Conservation (phyloP, 306 rosid genomes). For the Clitoria ternatea region DNA sequence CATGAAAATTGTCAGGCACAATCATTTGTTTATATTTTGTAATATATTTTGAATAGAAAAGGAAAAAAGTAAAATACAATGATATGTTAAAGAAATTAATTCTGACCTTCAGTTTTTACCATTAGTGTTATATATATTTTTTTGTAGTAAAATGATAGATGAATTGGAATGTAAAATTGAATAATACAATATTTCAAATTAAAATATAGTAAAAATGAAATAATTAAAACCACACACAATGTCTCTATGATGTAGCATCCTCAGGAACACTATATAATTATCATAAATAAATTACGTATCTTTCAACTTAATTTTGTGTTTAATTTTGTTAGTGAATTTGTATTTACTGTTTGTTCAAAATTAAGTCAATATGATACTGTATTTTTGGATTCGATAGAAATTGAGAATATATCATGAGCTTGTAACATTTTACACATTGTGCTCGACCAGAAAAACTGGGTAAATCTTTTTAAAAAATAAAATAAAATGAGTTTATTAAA, state of each 20-base stretch:
- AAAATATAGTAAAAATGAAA: background rate
- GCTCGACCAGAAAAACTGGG: too few relatives aligned
- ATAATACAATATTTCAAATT: background rate
- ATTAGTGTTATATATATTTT: background rate
- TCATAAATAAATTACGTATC: too few relatives aligned
- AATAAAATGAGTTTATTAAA: too few relatives aligned
- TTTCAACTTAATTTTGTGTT: too few relatives aligned
- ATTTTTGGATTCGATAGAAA: too few relatives aligned
- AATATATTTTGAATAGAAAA: background rate
- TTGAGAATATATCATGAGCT: too few relatives aligned
- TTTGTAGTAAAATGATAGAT: background rate
- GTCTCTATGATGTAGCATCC: background rate
- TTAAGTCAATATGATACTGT: too few relatives aligned
- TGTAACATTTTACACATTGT: too few relatives aligned
- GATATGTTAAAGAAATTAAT: background rate
- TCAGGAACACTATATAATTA: too few relatives aligned
- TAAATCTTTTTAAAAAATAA: too few relatives aligned
- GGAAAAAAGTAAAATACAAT: background rate
- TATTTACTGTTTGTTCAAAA: too few relatives aligned
- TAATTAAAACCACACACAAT: background rate
- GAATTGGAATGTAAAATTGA: background rate
- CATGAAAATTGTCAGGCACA: constrained; percentile 3
- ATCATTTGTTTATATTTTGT: constrained; percentile 19
- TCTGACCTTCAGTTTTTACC: background rate
- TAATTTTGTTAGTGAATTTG: too few relatives aligned